These are phyloP conservation scores for Flammula alnicola DNA, from an alignment of 1,284 basidiomycete genomes.

Conservation along the genomic window DNA sequence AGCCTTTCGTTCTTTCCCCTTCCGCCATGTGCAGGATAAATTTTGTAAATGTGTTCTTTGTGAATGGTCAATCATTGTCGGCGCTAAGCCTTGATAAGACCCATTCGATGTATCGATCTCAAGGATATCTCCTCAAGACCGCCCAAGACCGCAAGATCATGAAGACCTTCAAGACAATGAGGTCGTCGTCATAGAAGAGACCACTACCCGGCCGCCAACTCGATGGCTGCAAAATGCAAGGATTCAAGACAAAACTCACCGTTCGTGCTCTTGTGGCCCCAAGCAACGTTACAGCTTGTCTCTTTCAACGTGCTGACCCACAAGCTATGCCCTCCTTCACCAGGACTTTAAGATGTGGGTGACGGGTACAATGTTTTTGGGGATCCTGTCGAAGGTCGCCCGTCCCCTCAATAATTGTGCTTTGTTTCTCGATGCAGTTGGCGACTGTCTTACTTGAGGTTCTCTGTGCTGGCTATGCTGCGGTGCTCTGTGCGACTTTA, in stretches of 20 bases:
- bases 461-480: background rate
- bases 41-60: slow-evolving; percentile 1
- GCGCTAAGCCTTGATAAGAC: background rate
- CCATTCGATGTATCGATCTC: background rate
- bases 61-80: background rate
- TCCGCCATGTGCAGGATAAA: background rate
- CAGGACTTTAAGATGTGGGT: background rate
- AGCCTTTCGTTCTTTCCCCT: slow-evolving; percentile 1
- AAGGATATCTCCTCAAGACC: background rate
- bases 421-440: background rate
- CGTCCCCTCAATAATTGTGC: background rate
- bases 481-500: background rate
- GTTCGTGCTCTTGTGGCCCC: background rate
- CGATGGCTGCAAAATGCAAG: background rate
- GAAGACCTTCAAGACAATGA: background rate
- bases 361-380: background rate
- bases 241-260: background rate
- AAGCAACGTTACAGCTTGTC: too few species aligned
- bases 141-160: background rate
- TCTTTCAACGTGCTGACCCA: background rate
- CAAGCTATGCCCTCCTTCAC: background rate
- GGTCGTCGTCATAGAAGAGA: background rate
- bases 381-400: background rate
- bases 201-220: too few species aligned
- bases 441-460: slow-evolving; percentile 1